Conservation (phyloP, 2,329 filamentous ascomycete genomes). For the Dendryphion nanum region DNA sequence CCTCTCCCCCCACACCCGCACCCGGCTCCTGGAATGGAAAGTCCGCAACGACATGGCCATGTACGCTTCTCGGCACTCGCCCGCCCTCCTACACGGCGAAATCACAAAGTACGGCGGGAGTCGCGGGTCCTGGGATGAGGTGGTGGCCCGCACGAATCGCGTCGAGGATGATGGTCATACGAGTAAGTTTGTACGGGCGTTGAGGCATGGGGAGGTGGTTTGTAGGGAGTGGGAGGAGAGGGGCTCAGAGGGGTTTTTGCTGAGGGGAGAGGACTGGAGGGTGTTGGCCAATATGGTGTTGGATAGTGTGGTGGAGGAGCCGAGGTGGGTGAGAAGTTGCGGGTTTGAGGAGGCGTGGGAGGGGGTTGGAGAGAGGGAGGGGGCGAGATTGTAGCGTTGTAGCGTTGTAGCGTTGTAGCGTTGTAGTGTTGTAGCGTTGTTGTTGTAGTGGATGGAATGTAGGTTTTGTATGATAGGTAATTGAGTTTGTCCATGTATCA, state of each 20-base stretch:
- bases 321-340: conserved; percentile 59
- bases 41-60: conserved; percentile 70
- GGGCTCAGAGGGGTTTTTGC: conserved; percentile 42
- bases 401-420: too few species aligned
- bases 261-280: conserved; percentile 61
- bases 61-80: conserved; percentile 68
- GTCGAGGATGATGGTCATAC: conserved; percentile 76
- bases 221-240: conserved; percentile 44
- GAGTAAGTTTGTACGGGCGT: conserved; percentile 70
- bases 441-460: too few species aligned
- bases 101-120: conserved; percentile 56
- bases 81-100: conserved; percentile 58
- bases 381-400: conserved; percentile 16
- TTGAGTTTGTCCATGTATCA: too few species aligned
- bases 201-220: conserved; percentile 61
- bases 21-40: conserved; percentile 77
- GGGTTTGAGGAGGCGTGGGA: conserved; percentile 69
- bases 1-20: conserved; percentile 61
- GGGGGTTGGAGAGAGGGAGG: conserved; percentile 31
- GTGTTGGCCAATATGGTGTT: conserved; percentile 61
- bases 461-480: too few species aligned
- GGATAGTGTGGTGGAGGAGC: conserved; percentile 58
- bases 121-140: conserved; percentile 37
- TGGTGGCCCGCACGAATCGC: conserved; percentile 47
- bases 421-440: too few species aligned